Base-by-base conservation (phyloP, 2,329 filamentous ascomycete genomes). In the Macrophomina phaseolina region DNA sequence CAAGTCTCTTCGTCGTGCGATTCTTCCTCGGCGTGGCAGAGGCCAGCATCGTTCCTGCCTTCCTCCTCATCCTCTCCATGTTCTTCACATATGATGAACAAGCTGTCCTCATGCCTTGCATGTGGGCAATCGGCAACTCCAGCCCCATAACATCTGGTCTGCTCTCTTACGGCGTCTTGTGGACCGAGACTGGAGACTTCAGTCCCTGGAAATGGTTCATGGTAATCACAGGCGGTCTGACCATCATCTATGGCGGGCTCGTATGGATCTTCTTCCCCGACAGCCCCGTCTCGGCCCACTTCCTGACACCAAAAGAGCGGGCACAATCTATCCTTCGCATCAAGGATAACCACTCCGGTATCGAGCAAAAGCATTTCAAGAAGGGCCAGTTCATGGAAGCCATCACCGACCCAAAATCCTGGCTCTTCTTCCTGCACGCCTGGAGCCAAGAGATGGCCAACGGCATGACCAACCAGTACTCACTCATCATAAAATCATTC, bases 11-110 rank as follows among this genome's bases (percentile, higher is more conserved):
- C n/a, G 75, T 80, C 0, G 77, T 82, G 9, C 85, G 90, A 23
- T 90, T 86, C 0, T 78, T 92, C 7, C 84, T 92, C 4, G 90
- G 90, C 69, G 85, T 91, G 65, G 91, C 91, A 72, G 90, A 92
- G 76, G 85, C 86, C 14, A 68, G 67, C 1, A 82, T 87, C 58
- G 83, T 82, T 0, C 86, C 86, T 0, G 82, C 81, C 0, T 84
- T 87, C 70, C 85, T 87, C 78, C 83, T 86, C 70, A 79, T 87
- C 64, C 86, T 84, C 0, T 82, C 81, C 0, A 85, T 83, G 4
- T 78, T 76, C 71, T 79, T 77, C 67, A 74, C 70, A 18, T 71
- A 71, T 7, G 69, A 74, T 28, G 76, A 79, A 64, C 76, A 78
- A 66, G 74, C 75, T 0, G 71, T 73, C 18, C 73, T 76, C 0